Evolutionary conservation across 2,329 filamentous ascomycete genomes (phyloP).

Genomic region (Ophiostoma himal-ulmi): DNA sequence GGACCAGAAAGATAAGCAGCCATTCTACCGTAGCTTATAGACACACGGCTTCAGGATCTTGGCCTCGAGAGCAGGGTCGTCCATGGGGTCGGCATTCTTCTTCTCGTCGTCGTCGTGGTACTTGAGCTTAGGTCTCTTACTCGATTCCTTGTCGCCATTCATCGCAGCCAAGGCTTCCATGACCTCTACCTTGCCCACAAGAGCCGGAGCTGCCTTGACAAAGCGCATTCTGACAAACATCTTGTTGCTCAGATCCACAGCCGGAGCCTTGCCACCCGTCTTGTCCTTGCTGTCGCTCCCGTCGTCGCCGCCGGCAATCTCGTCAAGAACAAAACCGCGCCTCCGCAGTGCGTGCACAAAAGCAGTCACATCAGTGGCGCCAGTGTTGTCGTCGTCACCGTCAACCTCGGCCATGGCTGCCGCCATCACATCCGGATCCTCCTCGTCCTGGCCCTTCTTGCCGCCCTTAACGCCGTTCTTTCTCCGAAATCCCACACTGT

Average conservation of each 20-base stretch:
- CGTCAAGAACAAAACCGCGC: constrained; percentile 75
- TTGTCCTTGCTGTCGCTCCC: constrained; percentile 33
- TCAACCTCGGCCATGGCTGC: constrained; percentile 59
- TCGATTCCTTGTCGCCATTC: constrained; percentile 15
- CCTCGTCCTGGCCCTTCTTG: constrained; percentile 35
- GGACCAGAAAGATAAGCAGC: neutral
- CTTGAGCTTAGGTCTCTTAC: constrained; percentile 44
- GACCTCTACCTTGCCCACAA: constrained; percentile 66
- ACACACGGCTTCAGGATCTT: constrained; percentile 84
- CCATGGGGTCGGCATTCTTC: constrained; percentile 48
- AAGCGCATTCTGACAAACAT: constrained; percentile 99
- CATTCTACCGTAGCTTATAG: constrained; percentile 73
- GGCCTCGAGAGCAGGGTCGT: constrained; percentile 55
- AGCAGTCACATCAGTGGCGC: constrained; percentile 77
- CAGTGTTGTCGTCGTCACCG: constrained; percentile 59
- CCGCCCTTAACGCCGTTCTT: constrained; percentile 40
- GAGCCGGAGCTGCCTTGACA: constrained; percentile 70
- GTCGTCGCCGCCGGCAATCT: constrained; percentile 35
- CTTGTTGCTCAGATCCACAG: constrained; percentile 80
- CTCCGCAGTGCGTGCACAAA: constrained; percentile 79
- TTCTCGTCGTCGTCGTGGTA: constrained; percentile 56
- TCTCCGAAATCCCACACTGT: constrained; percentile 63
- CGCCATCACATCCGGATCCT: constrained; percentile 62
- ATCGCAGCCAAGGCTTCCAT: constrained; percentile 17
- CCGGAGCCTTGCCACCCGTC: constrained; percentile 29